These are phyloP conservation scores for Alternaria triticimaculans DNA, from an alignment of 2,329 filamentous ascomycete genomes.

Conservation along the genomic window DNA sequence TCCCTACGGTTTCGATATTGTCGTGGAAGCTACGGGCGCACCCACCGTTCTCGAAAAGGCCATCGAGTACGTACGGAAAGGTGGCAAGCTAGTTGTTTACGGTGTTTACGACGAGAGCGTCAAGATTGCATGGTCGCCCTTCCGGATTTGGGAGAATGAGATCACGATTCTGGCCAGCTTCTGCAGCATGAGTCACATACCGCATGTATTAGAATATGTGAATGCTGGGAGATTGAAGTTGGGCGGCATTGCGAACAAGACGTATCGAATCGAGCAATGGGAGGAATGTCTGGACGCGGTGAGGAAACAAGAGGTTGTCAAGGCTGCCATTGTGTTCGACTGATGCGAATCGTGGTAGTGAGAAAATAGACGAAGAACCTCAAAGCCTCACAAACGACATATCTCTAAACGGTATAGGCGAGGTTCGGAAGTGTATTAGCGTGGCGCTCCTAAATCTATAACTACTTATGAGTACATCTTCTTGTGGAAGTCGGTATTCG, in stretches of 20 bases:
- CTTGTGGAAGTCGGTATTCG: slow-evolving; percentile 11
- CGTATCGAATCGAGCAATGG: slow-evolving; percentile 76
- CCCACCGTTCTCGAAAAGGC: slow-evolving; percentile 72
- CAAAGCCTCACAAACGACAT: too few species aligned
- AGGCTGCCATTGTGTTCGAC: slow-evolving; percentile 75
- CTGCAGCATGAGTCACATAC: slow-evolving; percentile 65
- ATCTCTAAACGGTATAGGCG: background rate
- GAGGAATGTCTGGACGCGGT: slow-evolving; percentile 73
- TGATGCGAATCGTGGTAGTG: background rate
- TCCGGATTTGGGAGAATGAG: slow-evolving; percentile 72
- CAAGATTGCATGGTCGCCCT: slow-evolving; percentile 71
- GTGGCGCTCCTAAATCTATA: background rate
- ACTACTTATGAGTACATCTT: background rate
- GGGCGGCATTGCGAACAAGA: slow-evolving; percentile 74
- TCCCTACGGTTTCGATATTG: slow-evolving; percentile 76
- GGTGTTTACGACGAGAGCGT: slow-evolving; percentile 71
- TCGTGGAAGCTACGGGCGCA: slow-evolving; percentile 74
- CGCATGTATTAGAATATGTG: slow-evolving; percentile 48
- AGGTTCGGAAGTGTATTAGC: background rate
- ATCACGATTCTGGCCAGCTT: slow-evolving; percentile 75
- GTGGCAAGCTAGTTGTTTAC: slow-evolving; percentile 75
- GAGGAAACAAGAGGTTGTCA: slow-evolving; percentile 75
- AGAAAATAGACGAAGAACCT: background rate
- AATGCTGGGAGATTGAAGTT: slow-evolving; percentile 68
- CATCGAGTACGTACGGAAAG: slow-evolving; percentile 74